phyloP scores from a whole-genome alignment of 139 green algal species.

The Medakamo hakoo region DNA sequence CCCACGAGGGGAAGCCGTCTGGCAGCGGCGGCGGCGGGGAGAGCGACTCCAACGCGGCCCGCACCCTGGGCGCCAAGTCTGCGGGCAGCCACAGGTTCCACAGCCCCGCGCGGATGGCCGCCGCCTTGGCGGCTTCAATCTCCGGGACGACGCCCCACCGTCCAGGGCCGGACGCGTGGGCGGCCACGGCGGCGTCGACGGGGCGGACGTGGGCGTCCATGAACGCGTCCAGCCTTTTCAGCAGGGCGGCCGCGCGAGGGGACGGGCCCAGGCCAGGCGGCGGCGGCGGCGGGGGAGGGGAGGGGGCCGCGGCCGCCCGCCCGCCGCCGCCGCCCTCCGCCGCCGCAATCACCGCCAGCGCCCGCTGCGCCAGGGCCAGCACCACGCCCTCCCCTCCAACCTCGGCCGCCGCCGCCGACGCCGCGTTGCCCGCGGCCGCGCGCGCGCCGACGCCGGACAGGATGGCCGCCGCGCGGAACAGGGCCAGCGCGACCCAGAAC shows the following conservation, averaged over 20 bases:
- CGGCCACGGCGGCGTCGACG: slow-evolving; percentile 20
- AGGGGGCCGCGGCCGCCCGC: not conserved
- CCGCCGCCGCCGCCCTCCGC: not conserved
- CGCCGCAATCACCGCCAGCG: slow-evolving; percentile 31
- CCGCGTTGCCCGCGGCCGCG: slow-evolving; percentile 68
- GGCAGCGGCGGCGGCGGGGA: slow-evolving; percentile 1
- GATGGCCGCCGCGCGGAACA: slow-evolving; percentile 86
- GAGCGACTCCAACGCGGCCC: slow-evolving; percentile 5
- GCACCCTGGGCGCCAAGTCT: slow-evolving; percentile 25
- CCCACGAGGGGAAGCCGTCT: slow-evolving; percentile 8
- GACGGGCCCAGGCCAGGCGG: slow-evolving; percentile 16
- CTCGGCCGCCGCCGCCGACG: slow-evolving; percentile 36
- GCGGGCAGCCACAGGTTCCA: slow-evolving; percentile 95
- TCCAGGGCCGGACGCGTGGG: slow-evolving; percentile 24
- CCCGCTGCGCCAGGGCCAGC: slow-evolving; percentile 31
- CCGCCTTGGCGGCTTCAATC: slow-evolving; percentile 69
- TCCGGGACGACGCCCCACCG: slow-evolving; percentile 61
- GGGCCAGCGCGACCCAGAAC: slow-evolving; percentile 81
- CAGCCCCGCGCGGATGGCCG: slow-evolving; percentile 50
- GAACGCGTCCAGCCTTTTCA: slow-evolving; percentile 42
- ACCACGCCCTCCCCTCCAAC: slow-evolving; percentile 42
- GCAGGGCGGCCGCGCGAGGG: slow-evolving; percentile 21
- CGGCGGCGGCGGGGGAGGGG: not conserved
- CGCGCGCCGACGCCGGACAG: slow-evolving; percentile 69
- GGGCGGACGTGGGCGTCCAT: slow-evolving; percentile 63